A percentile compares a stretch with the other conserved stretches of the same genome.
These are phyloP conservation scores for Trypanosoma congolense DNA, from an alignment of 208 protist genomes.

Conservation along the genomic window DNA sequence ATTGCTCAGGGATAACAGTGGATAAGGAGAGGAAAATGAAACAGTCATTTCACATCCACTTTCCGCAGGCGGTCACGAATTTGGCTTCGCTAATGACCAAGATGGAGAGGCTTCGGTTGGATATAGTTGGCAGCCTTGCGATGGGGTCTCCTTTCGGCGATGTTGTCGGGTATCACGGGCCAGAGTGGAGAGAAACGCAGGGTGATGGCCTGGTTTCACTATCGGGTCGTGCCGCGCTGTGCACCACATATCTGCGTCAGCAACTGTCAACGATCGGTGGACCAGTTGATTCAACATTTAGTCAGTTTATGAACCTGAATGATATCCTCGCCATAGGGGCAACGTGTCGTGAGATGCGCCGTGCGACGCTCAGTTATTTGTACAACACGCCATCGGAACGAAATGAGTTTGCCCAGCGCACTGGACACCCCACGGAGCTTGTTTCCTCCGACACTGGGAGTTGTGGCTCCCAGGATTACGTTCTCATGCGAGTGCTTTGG, in stretches of 20 bases:
- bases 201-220: not conserved
- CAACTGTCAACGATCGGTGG: not conserved
- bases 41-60: constrained; percentile 64
- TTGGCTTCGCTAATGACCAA: constrained; percentile 19
- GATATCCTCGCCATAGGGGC: not conserved
- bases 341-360: not conserved
- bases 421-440: not conserved
- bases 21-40: constrained; percentile 36
- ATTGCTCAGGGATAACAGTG: constrained; percentile 46
- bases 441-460: not conserved
- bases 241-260: constrained; percentile 1
- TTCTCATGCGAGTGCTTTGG: constrained; percentile 8
- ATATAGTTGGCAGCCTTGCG: constrained; percentile 8
- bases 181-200: not conserved
- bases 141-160: constrained; percentile 2
- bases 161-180: constrained; percentile 9
- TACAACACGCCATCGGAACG: no score
- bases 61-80: constrained; percentile 43
- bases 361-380: not conserved
- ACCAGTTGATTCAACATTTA: not conserved
- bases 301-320: constrained; percentile 3
- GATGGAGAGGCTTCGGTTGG: constrained; percentile 23
- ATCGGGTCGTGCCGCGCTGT: constrained; percentile 9
- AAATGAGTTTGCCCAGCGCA: no score
- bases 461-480: not conserved